Evolutionary conservation across 2,329 filamentous ascomycete genomes (phyloP).

Genomic region (Microascus cirrosus): DNA sequence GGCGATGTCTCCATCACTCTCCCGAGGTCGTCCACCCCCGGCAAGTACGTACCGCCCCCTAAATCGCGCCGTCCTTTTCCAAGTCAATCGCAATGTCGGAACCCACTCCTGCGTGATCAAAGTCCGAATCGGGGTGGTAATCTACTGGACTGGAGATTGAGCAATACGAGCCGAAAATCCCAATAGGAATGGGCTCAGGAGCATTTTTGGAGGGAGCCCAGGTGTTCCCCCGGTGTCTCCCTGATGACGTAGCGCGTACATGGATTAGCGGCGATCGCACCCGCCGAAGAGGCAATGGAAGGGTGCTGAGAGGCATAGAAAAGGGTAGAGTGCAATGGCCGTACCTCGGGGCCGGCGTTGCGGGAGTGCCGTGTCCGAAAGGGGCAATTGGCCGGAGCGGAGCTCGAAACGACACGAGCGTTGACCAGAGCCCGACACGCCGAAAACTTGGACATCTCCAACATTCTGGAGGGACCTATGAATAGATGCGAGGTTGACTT

Average conservation of each 20-base stretch:
- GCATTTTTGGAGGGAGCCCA: background rate
- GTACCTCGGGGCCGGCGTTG: background rate
- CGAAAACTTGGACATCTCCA: background rate
- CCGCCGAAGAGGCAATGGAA: no score
- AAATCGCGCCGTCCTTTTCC: background rate
- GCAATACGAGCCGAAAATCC: background rate
- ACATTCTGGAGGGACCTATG: background rate
- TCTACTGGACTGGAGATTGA: background rate
- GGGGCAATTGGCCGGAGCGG: background rate
- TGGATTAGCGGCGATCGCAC: no score
- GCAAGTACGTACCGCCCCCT: background rate
- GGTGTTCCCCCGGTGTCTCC: background rate
- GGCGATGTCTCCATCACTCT: no score
- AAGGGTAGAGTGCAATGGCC: no score
- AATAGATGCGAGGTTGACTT: background rate
- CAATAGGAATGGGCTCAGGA: background rate
- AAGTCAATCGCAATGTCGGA: background rate
- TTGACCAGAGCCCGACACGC: background rate
- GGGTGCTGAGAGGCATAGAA: no score
- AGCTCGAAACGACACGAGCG: background rate
- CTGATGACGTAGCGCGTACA: background rate
- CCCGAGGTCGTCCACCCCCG: background rate
- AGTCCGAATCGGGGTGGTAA: background rate
- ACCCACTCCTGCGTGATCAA: background rate
- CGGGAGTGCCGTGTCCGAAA: background rate